These are phyloP conservation scores for Penicillium canariense DNA, from an alignment of 495 filamentous ascomycete species.

Conservation along the genomic window DNA sequence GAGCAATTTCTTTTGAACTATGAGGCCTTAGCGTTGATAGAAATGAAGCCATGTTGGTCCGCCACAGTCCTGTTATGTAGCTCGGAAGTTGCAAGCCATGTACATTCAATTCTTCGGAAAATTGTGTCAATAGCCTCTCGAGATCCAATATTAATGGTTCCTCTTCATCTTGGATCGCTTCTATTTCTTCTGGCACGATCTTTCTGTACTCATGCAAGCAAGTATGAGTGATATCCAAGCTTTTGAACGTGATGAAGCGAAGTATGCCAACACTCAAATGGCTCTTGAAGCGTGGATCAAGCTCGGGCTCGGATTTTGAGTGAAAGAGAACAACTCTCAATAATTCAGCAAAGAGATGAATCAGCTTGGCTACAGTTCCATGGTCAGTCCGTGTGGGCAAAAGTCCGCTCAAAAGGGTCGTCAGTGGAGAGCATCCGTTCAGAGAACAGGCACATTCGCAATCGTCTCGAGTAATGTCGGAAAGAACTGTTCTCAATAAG, in stretches of 20 bases:
- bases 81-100: conserved; percentile 1
- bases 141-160: conserved; percentile 3
- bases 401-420: conserved; percentile 2
- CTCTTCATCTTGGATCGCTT: conserved; percentile 14
- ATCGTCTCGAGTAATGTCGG: conserved; percentile 5
- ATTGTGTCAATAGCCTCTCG: conserved; percentile 4
- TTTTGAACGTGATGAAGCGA: conserved; percentile 8
- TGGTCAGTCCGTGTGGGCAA: not conserved
- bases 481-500: not conserved
- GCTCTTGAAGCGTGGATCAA: not conserved
- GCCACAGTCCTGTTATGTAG: conserved; percentile 6
- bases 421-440: conserved; percentile 6
- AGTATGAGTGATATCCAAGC: conserved; percentile 10
- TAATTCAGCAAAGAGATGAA: not conserved
- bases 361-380: not conserved
- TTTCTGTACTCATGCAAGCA: conserved; percentile 7
- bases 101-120: not conserved
- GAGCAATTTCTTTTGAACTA: not conserved
- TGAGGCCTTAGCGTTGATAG: not conserved
- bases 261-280: conserved; percentile 5
- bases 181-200: conserved; percentile 6
- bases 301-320: not conserved
- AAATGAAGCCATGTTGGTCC: conserved; percentile 2
- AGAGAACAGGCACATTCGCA: conserved; percentile 8
- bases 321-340: not conserved